A percentile compares a stretch with the other conserved stretches of the same genome.
phyloP scores from a whole-genome alignment of 768 basidiomycete species.

The Amanita fuliginea region DNA sequence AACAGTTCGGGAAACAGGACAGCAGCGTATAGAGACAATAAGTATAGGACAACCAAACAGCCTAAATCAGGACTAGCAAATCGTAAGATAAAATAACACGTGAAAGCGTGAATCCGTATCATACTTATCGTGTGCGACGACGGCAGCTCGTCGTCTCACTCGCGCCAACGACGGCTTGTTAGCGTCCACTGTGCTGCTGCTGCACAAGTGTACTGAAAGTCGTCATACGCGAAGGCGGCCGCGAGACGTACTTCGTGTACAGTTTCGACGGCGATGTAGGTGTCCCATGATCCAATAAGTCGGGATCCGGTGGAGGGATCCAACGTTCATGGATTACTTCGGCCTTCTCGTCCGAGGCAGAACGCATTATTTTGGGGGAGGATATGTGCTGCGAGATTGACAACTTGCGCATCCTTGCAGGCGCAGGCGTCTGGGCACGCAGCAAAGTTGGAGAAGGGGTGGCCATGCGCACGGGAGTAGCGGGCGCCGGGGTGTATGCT shows the following conservation, averaged over 20 bases:
- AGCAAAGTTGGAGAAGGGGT: slow-evolving; percentile 15
- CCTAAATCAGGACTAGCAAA: background rate
- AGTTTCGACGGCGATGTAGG: slow-evolving; percentile 1
- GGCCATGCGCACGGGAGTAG: slow-evolving; percentile 18
- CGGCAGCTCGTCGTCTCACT: background rate
- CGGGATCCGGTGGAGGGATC: slow-evolving; percentile 36
- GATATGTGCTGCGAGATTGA: slow-evolving; percentile 28
- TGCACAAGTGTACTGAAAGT: slow-evolving; percentile 6
- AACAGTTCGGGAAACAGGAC: background rate
- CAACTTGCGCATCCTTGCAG: slow-evolving; percentile 36
- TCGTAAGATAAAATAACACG: background rate
- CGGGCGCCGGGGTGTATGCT: slow-evolving; percentile 20
- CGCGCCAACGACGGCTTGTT: slow-evolving; percentile 3
- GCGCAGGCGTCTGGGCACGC: slow-evolving; percentile 17
- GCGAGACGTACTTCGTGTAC: slow-evolving; percentile 5
- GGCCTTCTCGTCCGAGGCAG: slow-evolving; percentile 58
- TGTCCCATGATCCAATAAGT: slow-evolving; percentile 6
- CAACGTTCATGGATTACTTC: slow-evolving; percentile 47
- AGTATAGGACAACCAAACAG: slow-evolving; percentile 6
- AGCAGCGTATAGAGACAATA: background rate
- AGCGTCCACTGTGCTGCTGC: slow-evolving; percentile 2
- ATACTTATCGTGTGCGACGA: background rate
- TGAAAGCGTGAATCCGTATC: background rate
- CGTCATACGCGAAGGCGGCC: slow-evolving; percentile 7
- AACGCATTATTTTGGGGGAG: slow-evolving; percentile 47